Evolutionary conservation across 1,284 basidiomycete genomes (phyloP).

Genomic region (Sanghuangporus sanghuang): DNA sequence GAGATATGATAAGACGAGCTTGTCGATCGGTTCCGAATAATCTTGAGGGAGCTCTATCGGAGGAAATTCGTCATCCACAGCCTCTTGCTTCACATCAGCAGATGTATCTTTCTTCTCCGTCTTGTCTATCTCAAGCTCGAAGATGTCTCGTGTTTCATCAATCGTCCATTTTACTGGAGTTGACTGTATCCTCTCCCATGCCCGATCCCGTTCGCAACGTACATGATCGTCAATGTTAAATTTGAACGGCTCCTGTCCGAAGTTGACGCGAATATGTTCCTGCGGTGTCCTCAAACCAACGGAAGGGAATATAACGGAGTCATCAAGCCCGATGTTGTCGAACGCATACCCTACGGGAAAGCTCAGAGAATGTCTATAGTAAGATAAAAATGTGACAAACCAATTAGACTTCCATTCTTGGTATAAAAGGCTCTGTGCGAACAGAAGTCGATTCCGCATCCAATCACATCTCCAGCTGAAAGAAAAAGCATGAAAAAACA

Average conservation of each 20-base stretch:
- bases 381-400: conserved; percentile 34
- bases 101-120: conserved; percentile 23
- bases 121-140: conserved; percentile 22
- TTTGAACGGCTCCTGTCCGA: conserved; percentile 78
- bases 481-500: background rate
- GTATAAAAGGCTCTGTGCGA: conserved; percentile 81
- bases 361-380: background rate
- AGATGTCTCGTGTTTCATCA: conserved; percentile 9
- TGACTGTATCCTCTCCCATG: conserved; percentile 60
- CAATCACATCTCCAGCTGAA: conserved; percentile 78
- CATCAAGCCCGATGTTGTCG: conserved; percentile 59
- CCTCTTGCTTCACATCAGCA: conserved; percentile 20
- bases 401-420: conserved; percentile 78
- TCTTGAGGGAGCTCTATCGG: conserved; percentile 15
- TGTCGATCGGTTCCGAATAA: conserved; percentile 44
- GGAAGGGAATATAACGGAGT: conserved; percentile 69
- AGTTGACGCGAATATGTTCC: conserved; percentile 78
- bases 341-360: conserved; percentile 56
- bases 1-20: conserved; percentile 75
- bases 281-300: conserved; percentile 76
- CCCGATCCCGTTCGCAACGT: conserved; percentile 53
- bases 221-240: conserved; percentile 86
- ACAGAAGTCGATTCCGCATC: conserved; percentile 87
- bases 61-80: conserved; percentile 21
- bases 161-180: conserved; percentile 37